Base-by-base conservation (phyloP, 805 yeast species). In the Saccharomycopsis fibuligera region DNA sequence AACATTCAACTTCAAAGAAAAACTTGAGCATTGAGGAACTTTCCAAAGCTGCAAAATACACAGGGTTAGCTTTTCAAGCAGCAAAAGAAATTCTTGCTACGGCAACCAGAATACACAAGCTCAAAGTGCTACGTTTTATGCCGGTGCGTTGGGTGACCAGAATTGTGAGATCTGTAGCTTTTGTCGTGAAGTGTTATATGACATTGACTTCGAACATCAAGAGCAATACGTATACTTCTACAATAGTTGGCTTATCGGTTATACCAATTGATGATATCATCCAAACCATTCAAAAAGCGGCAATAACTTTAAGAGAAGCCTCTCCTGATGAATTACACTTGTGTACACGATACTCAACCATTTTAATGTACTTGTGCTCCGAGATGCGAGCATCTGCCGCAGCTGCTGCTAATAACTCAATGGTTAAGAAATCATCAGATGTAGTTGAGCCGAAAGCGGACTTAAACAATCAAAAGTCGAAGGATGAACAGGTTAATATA, bases 81-180 rank as follows among this genome's bases (percentile, higher is more conserved):
- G 96, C 96, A 1, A 81, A 81, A 57, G 95, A 86, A 60, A 76
- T 86, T 57, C 66, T 90, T 24, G 72, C 75, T 22, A 82, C 84
- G 3, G 85, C 90, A 3, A 78, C 77, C 48, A 66, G 93, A 35
- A 79, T 88, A 4, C 86, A 83, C 57, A 72, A 72, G 53, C 65
- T 83, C 50, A 77, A 75, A 50, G 66, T 83, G 70, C 66, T 88
- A 47, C 71, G 79, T 49, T 83, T 74, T 60, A 87, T 89, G 81
- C 96, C 98, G 1, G 89, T 88, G n/a, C 70, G 96, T 54, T 89
- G 96, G 96, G 81, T 85, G 5, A 83, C 86, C 0, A 72, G 96
- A 45, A 79, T 88, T 24, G 89, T 90, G 19, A 78, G 91, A 57
- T 86, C 96, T 0, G 88, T 88, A 10, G 93, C 96, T 2, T 90